Conservation (phyloP, 2,329 filamentous ascomycete species). For the Scleromitrula shiraiana region DNA sequence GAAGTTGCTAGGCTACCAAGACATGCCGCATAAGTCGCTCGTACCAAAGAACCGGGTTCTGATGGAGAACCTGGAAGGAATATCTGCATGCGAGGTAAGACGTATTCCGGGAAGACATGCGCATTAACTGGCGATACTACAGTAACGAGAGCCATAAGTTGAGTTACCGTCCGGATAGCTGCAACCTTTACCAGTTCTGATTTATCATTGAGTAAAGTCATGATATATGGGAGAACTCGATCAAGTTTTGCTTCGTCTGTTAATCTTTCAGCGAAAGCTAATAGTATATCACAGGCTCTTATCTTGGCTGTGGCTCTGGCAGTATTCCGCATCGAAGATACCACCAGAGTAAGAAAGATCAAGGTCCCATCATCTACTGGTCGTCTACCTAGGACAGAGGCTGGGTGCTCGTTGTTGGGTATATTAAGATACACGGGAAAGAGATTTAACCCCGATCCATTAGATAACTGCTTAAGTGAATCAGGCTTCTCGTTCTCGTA, state of each 20-base stretch:
- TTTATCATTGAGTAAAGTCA: slow-evolving; percentile 72
- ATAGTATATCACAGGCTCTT: slow-evolving; percentile 79
- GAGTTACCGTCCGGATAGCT: slow-evolving; percentile 78
- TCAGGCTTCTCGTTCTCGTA: slow-evolving; percentile 45
- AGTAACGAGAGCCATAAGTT: slow-evolving; percentile 77
- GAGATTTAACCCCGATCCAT: slow-evolving; percentile 48
- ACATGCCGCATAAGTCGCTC: slow-evolving; percentile 88
- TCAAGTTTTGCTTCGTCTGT: slow-evolving; percentile 96
- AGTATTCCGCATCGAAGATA: slow-evolving; percentile 82
- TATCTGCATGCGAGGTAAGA: slow-evolving; percentile 54
- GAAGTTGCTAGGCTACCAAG: slow-evolving; percentile 82
- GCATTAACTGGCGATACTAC: slow-evolving; percentile 76
- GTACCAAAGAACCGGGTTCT: slow-evolving; percentile 60
- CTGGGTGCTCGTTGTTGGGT: slow-evolving; percentile 71
- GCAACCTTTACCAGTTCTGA: slow-evolving; percentile 79
- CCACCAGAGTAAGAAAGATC: slow-evolving; percentile 83
- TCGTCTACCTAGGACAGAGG: slow-evolving; percentile 51
- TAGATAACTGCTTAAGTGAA: slow-evolving; percentile 31
- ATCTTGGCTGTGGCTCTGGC: slow-evolving; percentile 81
- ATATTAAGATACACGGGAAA: slow-evolving; percentile 82
- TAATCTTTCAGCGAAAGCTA: slow-evolving; percentile 84
- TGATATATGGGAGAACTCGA: slow-evolving; percentile 82
- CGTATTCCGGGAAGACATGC: slow-evolving; percentile 61
- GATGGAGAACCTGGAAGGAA: slow-evolving; percentile 46
- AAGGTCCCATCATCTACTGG: slow-evolving; percentile 80